A percentile compares a stretch with the other conserved stretches of the same genome.
phyloP scores from a whole-genome alignment of 805 yeast genomes.

The Yarrowia sp. region DNA sequence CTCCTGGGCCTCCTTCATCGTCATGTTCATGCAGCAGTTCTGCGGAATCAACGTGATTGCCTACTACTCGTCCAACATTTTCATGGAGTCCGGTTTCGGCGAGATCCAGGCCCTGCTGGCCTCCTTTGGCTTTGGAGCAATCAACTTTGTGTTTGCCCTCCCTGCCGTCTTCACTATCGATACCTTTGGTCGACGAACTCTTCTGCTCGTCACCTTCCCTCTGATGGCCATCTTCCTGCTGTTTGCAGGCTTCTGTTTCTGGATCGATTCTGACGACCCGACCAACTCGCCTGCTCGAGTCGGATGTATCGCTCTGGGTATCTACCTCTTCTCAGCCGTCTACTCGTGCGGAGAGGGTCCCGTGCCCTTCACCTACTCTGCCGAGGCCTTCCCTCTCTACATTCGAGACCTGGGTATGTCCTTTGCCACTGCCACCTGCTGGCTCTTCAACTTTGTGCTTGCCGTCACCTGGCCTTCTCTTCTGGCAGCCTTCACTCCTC shows the following conservation, averaged over 20 bases:
- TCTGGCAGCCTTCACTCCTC: constrained; percentile 68
- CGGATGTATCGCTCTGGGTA: constrained; percentile 74
- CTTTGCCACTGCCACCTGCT: constrained; percentile 66
- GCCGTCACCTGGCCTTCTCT: constrained; percentile 84
- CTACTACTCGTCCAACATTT: constrained; percentile 80
- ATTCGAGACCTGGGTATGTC: constrained; percentile 84
- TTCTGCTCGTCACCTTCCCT: constrained; percentile 66
- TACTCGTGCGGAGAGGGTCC: constrained; percentile 90
- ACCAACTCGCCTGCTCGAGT: constrained; percentile 53
- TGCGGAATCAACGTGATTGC: constrained; percentile 92
- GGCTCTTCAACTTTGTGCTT: constrained; percentile 64
- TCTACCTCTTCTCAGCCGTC: constrained; percentile 72
- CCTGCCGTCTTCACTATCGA: constrained; percentile 86
- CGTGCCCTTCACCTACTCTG: constrained; percentile 87
- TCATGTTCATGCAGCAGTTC: constrained; percentile 89
- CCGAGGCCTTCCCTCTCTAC: constrained; percentile 81
- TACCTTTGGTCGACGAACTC: constrained; percentile 71
- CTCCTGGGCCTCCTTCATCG: constrained; percentile 77
- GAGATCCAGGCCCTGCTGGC: constrained; percentile 72
- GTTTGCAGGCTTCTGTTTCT: constrained; percentile 66
- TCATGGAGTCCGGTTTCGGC: constrained; percentile 68
- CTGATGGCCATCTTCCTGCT: constrained; percentile 63
- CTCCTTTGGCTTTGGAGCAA: constrained; percentile 85
- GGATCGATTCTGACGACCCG: constrained; percentile 58
- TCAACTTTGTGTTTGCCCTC: constrained; percentile 79